Base-by-base conservation (phyloP, 495 filamentous ascomycete species). In the Lichina pygmaea region DNA sequence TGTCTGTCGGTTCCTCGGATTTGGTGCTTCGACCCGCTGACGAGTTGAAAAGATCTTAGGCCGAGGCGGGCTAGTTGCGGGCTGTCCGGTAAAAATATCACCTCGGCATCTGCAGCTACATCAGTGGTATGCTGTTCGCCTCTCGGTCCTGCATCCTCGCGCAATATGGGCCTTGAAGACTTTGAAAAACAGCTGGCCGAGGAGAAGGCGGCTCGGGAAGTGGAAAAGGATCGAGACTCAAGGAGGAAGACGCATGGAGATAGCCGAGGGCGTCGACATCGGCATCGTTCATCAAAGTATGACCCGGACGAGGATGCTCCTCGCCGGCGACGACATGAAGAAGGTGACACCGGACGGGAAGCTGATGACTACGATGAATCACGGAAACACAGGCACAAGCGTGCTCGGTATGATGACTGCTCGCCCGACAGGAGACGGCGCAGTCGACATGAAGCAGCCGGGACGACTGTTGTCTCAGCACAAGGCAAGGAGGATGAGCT, bases 101-200 rank as follows among this genome's bases (percentile, higher is more conserved):
- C 24, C 24, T 24, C 1, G 24, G 24, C 1, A 24, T 4, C 24
- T 24, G 24, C 24, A 24, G 24, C 24, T 24, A 1, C 24, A 24
- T 24, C 24, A 1, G 24, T 24, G 24, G 24, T 24, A 24, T 24
- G 24, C 24, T 24, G 24, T 24, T 24, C 4, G 24, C 24, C 4
- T 24, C 24, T 24, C 24, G 24, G 2, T 39, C 6, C 36, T 11
- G 13, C 13, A 43, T 17, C 16, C 10, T 17, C 42, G 10, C 16
- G 10, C 42, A 46, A 61, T 36, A 72, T 70, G 68, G 64, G 62
- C 11, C 51, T 71, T 42, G 68, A 70, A 53, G 66, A 68, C 45
- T 70, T 71, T 47, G 68, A 70, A 44, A 70, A 68, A 46, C 62
- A 62, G 3, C 51, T 70, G 37, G 60, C 57, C 15, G 57, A 66